These are phyloP conservation scores for Ogataea siamensis DNA, from an alignment of 805 yeast species.

Conservation along the genomic window DNA sequence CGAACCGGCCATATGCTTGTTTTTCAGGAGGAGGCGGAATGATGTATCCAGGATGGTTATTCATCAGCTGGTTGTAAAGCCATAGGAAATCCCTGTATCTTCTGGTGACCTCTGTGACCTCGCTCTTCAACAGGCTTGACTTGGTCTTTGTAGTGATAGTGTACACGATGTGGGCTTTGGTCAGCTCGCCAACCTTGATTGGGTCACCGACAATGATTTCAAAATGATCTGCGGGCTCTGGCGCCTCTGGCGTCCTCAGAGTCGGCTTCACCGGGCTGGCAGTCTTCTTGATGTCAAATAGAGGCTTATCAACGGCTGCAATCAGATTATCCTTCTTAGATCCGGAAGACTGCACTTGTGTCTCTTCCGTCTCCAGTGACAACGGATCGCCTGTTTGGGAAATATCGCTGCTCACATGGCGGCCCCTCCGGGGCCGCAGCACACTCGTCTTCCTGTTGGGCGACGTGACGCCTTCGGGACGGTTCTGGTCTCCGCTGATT, in stretches of 20 bases:
- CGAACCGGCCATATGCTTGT: slow-evolving; percentile 88
- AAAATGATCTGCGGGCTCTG: slow-evolving; percentile 36
- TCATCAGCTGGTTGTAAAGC: slow-evolving; percentile 85
- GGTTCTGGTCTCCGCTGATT: slow-evolving; percentile 7
- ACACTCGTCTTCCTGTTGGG: slow-evolving; percentile 42
- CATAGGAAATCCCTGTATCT: slow-evolving; percentile 92
- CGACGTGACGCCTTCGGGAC: slow-evolving; percentile 25
- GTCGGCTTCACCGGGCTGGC: background rate
- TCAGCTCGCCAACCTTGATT: slow-evolving; percentile 83
- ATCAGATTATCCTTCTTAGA: slow-evolving; percentile 35
- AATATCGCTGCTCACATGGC: slow-evolving; percentile 1
- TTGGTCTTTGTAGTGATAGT: slow-evolving; percentile 64
- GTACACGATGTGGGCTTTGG: slow-evolving; percentile 87
- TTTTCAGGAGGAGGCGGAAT: slow-evolving; percentile 97
- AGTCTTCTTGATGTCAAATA: slow-evolving; percentile 41
- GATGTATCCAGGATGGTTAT: slow-evolving; percentile 84
- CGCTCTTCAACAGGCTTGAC: slow-evolving; percentile 35
- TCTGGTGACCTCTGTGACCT: slow-evolving; percentile 63
- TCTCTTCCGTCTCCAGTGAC: slow-evolving; percentile 10
- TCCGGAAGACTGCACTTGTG: slow-evolving; percentile 1
- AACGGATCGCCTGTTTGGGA: slow-evolving; percentile 17
- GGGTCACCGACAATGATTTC: slow-evolving; percentile 86
- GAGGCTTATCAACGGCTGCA: slow-evolving; percentile 52
- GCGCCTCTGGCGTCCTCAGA: slow-evolving; percentile 2
- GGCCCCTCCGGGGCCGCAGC: slow-evolving; percentile 45